phyloP scores from a whole-genome alignment of 176 grass and related monocot genomes.

The Oryza glaberrima region DNA sequence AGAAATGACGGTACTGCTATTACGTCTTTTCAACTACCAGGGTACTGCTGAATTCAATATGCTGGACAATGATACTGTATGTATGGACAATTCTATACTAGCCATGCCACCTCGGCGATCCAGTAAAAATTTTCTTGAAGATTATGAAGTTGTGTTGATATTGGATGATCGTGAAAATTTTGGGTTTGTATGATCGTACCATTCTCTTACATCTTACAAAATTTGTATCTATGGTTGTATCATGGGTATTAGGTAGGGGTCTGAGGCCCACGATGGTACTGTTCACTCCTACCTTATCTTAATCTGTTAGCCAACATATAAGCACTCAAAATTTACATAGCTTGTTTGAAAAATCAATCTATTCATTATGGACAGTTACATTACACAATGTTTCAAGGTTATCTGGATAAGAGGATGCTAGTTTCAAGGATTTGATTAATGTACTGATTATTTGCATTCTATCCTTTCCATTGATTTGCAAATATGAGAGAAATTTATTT shows the following conservation, averaged over 20 bases:
- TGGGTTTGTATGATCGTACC: conserved; percentile 60
- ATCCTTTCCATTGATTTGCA: background rate
- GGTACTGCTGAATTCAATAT: conserved; percentile 44
- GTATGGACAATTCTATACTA: conserved; percentile 47
- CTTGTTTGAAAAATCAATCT: background rate
- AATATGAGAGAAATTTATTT: conserved; percentile 3
- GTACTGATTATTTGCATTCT: background rate
- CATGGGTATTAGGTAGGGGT: no score
- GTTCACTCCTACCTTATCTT: background rate
- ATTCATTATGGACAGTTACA: no score
- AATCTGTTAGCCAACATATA: background rate
- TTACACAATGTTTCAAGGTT: background rate
- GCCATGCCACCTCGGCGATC: conserved; percentile 71
- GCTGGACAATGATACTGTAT: conserved; percentile 32
- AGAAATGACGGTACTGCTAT: background rate
- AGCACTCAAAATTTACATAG: conserved; percentile 31
- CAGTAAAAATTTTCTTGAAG: conserved; percentile 72
- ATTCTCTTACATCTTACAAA: background rate
- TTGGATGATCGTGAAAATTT: conserved; percentile 93
- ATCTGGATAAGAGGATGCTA: background rate
- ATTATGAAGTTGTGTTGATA: conserved; percentile 84
- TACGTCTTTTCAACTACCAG: conserved; percentile 44
- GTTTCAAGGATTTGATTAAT: conserved; percentile 27
- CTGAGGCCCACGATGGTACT: no score
- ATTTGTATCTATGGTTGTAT: background rate